Evolutionary conservation across 306 rosid species (phyloP).

Genomic region (Ziziphus jujuba): DNA sequence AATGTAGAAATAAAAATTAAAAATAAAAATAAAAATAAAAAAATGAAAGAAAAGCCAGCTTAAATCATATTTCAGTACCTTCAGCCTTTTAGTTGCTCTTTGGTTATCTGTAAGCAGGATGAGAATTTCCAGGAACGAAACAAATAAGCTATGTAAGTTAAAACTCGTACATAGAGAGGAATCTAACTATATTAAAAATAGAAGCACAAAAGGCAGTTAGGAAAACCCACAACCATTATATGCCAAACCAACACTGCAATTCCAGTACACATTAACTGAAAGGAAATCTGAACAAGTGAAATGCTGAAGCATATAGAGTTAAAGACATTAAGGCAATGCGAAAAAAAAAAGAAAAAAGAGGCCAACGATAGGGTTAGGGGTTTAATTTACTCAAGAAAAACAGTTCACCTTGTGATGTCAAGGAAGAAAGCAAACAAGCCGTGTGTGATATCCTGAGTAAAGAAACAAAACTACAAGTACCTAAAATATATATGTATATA

Average conservation of each 20-base stretch:
- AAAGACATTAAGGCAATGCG: background rate
- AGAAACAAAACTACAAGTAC: background rate
- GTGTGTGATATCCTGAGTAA: background rate
- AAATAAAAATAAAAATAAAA: conserved; percentile 2
- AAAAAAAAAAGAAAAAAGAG: background rate
- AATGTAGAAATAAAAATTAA: background rate
- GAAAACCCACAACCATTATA: background rate
- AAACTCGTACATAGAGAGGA: background rate
- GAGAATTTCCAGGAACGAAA: conserved; percentile 32
- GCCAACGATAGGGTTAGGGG: no score
- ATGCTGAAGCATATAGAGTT: background rate
- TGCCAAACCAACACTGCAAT: background rate
- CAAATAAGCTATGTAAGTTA: conserved; percentile 14
- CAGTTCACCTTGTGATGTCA: no score
- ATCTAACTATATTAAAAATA: background rate
- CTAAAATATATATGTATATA: conserved; percentile 12
- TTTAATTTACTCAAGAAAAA: no score
- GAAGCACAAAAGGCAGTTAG: background rate
- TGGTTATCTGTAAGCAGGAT: conserved; percentile 48
- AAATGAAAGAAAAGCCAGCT: background rate
- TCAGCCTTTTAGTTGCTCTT: conserved; percentile 52
- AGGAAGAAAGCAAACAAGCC: background rate
- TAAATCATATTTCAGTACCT: conserved; percentile 42
- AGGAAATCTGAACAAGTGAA: background rate
- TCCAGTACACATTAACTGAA: background rate